A percentile compares a stretch with the other conserved stretches of the same genome.
Evolutionary conservation across 2,329 filamentous ascomycete species (phyloP).

Genomic region (Zalaria obscura): DNA sequence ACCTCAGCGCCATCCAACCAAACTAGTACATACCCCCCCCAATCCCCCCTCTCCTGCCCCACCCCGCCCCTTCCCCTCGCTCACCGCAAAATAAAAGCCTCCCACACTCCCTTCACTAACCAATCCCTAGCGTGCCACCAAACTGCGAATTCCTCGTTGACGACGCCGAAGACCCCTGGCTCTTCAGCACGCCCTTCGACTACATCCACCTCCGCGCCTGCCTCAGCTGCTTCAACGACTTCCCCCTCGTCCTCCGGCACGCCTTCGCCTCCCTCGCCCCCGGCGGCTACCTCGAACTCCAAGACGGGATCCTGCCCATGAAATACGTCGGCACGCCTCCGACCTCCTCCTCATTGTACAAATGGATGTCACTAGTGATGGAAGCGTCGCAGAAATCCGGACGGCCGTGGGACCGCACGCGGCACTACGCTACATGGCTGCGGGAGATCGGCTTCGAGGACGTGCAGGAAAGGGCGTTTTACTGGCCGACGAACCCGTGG

Average conservation of each 20-base stretch:
- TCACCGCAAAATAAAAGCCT: neutral
- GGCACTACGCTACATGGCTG: conserved; percentile 2
- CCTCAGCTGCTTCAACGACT: neutral
- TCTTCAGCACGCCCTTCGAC: neutral
- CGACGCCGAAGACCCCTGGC: conserved; percentile 15
- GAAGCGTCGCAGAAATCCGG: conserved; percentile 11
- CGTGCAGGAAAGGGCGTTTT: conserved; percentile 9
- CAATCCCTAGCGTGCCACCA: neutral
- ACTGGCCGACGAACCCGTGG: conserved; percentile 23
- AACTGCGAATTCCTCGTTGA: conserved; percentile 14
- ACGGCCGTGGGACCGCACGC: conserved; percentile 5
- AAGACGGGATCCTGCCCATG: conserved; percentile 12
- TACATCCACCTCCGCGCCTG: conserved; percentile 1
- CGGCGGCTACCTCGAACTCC: conserved; percentile 16
- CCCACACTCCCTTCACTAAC: too few species aligned
- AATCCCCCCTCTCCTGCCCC: neutral
- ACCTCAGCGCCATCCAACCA: conserved; percentile 4
- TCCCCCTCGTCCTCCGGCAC: neutral
- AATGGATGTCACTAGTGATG: conserved; percentile 4
- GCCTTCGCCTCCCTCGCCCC: conserved; percentile 5
- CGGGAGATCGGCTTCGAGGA: conserved; percentile 12
- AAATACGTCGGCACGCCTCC: neutral
- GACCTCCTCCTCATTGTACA: neutral
- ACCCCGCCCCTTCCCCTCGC: neutral
- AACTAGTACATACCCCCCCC: neutral